Evolutionary conservation across 1,284 basidiomycete species (phyloP).

Genomic region (Lignosus rhinocerotis): DNA sequence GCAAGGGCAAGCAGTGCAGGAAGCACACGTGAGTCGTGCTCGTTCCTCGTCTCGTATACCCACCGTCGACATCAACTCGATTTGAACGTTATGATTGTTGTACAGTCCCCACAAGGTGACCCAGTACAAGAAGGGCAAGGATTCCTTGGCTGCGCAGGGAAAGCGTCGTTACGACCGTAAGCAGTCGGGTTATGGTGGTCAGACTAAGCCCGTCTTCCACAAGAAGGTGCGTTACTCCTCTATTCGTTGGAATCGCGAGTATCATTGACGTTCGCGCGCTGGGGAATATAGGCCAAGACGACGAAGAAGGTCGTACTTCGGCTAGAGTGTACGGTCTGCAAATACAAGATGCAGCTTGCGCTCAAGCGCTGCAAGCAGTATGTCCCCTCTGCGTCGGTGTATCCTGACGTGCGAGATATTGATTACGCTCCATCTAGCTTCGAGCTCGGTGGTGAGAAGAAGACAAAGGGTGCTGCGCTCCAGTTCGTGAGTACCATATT

Average conservation of each 20-base stretch:
- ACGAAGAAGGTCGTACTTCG: slow-evolving; percentile 99
- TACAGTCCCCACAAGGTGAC: slow-evolving; percentile 91
- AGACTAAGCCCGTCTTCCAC: slow-evolving; percentile 99
- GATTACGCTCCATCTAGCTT: slow-evolving; percentile 59
- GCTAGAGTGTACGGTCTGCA: slow-evolving; percentile 97
- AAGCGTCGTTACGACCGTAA: slow-evolving; percentile 99
- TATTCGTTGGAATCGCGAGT: background rate
- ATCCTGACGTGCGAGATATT: background rate
- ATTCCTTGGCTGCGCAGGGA: slow-evolving; percentile 94
- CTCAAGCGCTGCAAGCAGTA: slow-evolving; percentile 99
- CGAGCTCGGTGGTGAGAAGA: slow-evolving; percentile 99
- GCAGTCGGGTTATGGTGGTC: slow-evolving; percentile 99
- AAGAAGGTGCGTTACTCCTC: slow-evolving; percentile 74
- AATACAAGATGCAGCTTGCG: slow-evolving; percentile 95
- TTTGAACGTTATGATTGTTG: background rate
- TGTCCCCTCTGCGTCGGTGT: slow-evolving; percentile 35
- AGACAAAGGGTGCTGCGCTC: slow-evolving; percentile 96
- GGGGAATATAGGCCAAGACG: slow-evolving; percentile 73
- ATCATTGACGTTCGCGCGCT: slow-evolving; percentile 40
- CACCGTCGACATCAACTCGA: background rate
- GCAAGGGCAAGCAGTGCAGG: slow-evolving; percentile 98
- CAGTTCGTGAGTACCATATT: slow-evolving; percentile 72
- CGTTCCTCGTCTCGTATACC: background rate
- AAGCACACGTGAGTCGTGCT: slow-evolving; percentile 87
- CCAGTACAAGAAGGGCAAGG: slow-evolving; percentile 99